Conservation (phyloP, 805 yeast species). For the Nematodospora valgi region DNA sequence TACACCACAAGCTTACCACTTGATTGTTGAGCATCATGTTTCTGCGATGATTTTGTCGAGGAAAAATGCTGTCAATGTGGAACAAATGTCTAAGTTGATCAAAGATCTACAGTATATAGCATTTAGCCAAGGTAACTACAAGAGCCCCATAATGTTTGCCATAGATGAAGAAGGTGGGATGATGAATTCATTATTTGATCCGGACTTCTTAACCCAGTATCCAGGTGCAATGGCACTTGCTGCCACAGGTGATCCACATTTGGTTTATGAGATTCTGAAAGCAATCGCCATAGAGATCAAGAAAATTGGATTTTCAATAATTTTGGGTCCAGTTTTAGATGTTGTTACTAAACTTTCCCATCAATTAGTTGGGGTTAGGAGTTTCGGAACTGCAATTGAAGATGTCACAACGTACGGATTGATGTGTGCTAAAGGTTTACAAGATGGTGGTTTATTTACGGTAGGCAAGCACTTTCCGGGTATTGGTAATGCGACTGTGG, state of each 20-base stretch:
- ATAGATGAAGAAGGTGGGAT: slow-evolving; percentile 65
- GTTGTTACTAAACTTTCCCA: slow-evolving; percentile 54
- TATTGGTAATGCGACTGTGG: slow-evolving; percentile 58
- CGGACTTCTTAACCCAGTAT: slow-evolving; percentile 49
- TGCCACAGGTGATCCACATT: slow-evolving; percentile 47
- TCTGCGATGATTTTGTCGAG: slow-evolving; percentile 50
- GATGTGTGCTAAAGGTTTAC: slow-evolving; percentile 51
- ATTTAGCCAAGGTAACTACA: slow-evolving; percentile 41
- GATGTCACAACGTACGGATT: slow-evolving; percentile 53
- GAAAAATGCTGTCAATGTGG: slow-evolving; percentile 48
- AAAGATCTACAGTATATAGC: slow-evolving; percentile 55
- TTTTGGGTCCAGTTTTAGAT: slow-evolving; percentile 61
- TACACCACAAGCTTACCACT: slow-evolving; percentile 48
- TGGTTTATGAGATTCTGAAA: slow-evolving; percentile 49
- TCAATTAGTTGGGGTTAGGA: slow-evolving; percentile 56
- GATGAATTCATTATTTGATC: slow-evolving; percentile 56
- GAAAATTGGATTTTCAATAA: slow-evolving; percentile 53
- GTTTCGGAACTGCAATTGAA: slow-evolving; percentile 59
- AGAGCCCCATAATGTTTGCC: slow-evolving; percentile 53
- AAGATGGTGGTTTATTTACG: slow-evolving; percentile 50
- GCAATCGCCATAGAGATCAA: slow-evolving; percentile 53
- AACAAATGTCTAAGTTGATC: slow-evolving; percentile 48
- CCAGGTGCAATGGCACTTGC: slow-evolving; percentile 67
- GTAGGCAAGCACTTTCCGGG: slow-evolving; percentile 70
- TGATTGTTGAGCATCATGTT: slow-evolving; percentile 49